Evolutionary conservation across 805 yeast genomes (phyloP).

Genomic region (Phaffomyces antillensis): DNA sequence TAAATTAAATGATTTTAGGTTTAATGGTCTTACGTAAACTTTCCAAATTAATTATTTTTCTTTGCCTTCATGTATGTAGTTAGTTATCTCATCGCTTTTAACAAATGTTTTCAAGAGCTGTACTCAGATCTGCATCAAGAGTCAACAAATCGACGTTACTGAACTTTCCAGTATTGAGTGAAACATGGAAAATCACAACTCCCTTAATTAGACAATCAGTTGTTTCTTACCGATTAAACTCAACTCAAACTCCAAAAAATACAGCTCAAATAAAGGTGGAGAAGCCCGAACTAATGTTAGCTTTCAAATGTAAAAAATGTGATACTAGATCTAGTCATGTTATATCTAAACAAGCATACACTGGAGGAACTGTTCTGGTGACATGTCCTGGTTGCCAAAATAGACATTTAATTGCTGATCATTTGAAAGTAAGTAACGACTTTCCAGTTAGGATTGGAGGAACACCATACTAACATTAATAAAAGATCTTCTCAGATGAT

Average conservation of each 20-base stretch:
- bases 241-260: constrained; percentile 6
- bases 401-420: constrained; percentile 89
- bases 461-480: constrained; percentile 10
- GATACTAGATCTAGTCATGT: constrained; percentile 76
- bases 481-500: constrained; percentile 68
- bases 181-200: too few relatives aligned
- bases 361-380: constrained; percentile 76
- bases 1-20: too few relatives aligned
- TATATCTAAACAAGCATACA: constrained; percentile 90
- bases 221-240: constrained; percentile 6
- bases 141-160: not conserved
- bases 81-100: not conserved
- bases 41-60: too few relatives aligned
- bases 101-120: not conserved
- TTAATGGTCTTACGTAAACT: too few relatives aligned
- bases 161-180: too few relatives aligned
- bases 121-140: not conserved
- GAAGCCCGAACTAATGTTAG: constrained; percentile 75
- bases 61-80: too few relatives aligned
- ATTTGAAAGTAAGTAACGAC: constrained; percentile 42
- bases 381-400: constrained; percentile 89
- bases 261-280: constrained; percentile 44
- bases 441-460: too few relatives aligned
- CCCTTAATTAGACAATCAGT: too few relatives aligned
- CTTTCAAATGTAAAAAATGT: constrained; percentile 90